Conservation (phyloP, 371 early-diverging fungal species). For the Haplosporangium sp. region DNA sequence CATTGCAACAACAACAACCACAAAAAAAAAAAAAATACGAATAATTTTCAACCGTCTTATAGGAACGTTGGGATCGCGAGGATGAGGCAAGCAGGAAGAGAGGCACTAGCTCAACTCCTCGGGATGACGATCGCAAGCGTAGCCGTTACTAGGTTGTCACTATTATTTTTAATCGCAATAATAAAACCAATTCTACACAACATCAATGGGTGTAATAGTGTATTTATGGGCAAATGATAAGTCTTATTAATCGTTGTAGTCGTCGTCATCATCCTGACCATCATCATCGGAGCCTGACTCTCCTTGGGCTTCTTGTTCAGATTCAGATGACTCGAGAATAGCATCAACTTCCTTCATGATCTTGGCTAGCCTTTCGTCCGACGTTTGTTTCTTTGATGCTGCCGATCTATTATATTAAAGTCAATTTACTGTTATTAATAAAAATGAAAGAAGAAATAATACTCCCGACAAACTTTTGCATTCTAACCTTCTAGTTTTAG, state of each 20-base stretch:
- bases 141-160: constrained; percentile 29
- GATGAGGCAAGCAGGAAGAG: constrained; percentile 52
- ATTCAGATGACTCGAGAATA: constrained; percentile 35
- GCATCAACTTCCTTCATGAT: constrained; percentile 40
- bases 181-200: neutral
- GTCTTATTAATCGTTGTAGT: constrained; percentile 1
- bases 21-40: neutral
- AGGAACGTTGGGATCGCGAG: constrained; percentile 57
- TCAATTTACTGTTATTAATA: neutral
- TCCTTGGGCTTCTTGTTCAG: constrained; percentile 2
- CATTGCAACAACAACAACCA: neutral
- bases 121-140: constrained; percentile 53
- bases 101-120: constrained; percentile 29
- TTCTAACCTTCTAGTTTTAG: constrained; percentile 1
- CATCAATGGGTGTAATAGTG: no score
- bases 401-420: neutral
- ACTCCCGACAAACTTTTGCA: neutral
- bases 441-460: neutral
- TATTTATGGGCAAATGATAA: neutral
- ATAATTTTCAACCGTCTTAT: neutral
- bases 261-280: constrained; percentile 7
- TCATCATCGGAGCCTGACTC: constrained; percentile 11
- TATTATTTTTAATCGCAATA: constrained; percentile 2
- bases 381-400: neutral
- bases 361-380: constrained; percentile 20